Conservation (phyloP, 1,139 yeast species). For the Diutina sp. region DNA sequence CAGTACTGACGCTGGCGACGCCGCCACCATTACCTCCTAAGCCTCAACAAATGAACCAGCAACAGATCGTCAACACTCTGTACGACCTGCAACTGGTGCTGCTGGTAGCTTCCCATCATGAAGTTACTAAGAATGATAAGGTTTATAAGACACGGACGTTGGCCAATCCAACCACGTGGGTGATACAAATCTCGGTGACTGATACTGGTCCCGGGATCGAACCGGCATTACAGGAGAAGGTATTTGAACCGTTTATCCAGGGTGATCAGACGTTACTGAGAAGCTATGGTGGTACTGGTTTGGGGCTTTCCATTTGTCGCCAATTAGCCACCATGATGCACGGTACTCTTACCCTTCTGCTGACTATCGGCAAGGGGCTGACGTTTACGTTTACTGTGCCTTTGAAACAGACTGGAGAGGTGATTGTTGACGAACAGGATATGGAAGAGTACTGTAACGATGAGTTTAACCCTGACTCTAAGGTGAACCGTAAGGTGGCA, state of each 20-base stretch:
- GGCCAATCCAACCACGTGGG: slow-evolving; percentile 38
- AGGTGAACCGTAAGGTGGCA: slow-evolving; percentile 24
- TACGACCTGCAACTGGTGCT: slow-evolving; percentile 1
- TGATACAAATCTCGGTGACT: slow-evolving; percentile 58
- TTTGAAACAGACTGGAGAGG: slow-evolving; percentile 55
- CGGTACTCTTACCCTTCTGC: slow-evolving; percentile 62
- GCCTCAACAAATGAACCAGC: neutral
- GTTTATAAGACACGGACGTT: slow-evolving; percentile 24
- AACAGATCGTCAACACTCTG: neutral
- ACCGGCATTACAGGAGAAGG: slow-evolving; percentile 62
- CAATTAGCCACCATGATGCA: slow-evolving; percentile 85
- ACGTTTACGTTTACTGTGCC: slow-evolving; percentile 75
- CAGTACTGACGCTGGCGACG: neutral
- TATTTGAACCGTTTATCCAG: slow-evolving; percentile 92
- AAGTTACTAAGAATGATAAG: slow-evolving; percentile 17
- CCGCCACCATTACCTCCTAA: slow-evolving; percentile 1
- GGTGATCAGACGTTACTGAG: slow-evolving; percentile 91
- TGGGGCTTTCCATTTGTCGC: slow-evolving; percentile 85
- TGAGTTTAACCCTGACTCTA: slow-evolving; percentile 18
- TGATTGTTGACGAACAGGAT: slow-evolving; percentile 26
- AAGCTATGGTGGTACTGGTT: slow-evolving; percentile 91
- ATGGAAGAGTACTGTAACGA: slow-evolving; percentile 31
- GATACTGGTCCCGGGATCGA: slow-evolving; percentile 95
- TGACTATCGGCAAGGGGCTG: slow-evolving; percentile 67
- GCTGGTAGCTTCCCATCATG: neutral